Percentiles rank a stretch among this genome's conserved stretches.
These are phyloP conservation scores for Trichosanthes truncata DNA, from an alignment of 306 rosid genomes.

Conservation along the genomic window DNA sequence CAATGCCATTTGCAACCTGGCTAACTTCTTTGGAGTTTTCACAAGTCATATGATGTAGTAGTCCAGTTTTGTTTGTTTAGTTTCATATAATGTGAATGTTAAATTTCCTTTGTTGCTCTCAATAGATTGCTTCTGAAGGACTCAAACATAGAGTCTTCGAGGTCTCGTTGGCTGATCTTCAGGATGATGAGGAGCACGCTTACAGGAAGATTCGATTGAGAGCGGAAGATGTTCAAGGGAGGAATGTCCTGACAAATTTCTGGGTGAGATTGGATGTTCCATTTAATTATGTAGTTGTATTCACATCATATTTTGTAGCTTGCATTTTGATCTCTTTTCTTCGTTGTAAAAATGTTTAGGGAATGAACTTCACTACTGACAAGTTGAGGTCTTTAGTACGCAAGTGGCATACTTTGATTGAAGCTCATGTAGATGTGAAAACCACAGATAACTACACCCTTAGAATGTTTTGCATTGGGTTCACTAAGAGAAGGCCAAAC, in stretches of 20 bases:
- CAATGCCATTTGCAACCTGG: neutral
- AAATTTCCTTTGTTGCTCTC: neutral
- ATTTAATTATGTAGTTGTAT: neutral
- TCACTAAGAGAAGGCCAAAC: constrained; percentile 66
- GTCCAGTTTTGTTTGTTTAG: neutral
- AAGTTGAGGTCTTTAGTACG: constrained; percentile 83
- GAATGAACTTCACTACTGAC: constrained; percentile 86
- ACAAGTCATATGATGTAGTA: neutral
- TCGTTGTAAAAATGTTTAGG: constrained; percentile 25
- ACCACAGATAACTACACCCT: constrained; percentile 71
- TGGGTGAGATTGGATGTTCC: constrained; percentile 41
- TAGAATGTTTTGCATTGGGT: constrained; percentile 93
- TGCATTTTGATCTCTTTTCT: neutral
- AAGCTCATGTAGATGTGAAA: constrained; percentile 91
- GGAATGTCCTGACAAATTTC: constrained; percentile 78
- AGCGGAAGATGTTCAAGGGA: constrained; percentile 92
- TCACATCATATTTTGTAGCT: neutral
- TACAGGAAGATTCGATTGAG: constrained; percentile 92
- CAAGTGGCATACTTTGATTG: constrained; percentile 85
- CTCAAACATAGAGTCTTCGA: constrained; percentile 93
- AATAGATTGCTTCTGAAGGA: constrained; percentile 93
- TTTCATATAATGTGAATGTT: neutral
- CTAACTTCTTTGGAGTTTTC: neutral
- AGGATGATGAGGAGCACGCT: constrained; percentile 86
- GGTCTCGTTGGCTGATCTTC: constrained; percentile 91